Evolutionary conservation across 2,329 filamentous ascomycete genomes (phyloP).

Genomic region (Nemania abortiva): DNA sequence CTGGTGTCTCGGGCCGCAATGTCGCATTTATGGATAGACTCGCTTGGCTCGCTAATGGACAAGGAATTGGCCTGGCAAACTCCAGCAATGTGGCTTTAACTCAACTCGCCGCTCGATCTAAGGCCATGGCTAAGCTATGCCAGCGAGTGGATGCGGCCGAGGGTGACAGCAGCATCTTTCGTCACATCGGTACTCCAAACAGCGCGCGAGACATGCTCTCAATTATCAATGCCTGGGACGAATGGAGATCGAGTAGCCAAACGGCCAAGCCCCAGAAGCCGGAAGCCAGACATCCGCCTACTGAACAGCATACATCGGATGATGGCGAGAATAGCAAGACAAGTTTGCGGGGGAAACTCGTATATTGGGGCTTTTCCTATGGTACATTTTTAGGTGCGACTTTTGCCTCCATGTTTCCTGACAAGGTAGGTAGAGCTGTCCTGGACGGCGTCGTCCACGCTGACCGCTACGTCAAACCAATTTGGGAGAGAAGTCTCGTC

Average conservation of each 20-base stretch:
- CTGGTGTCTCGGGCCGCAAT: constrained; percentile 46
- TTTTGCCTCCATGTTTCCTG: constrained; percentile 58
- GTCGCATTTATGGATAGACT: constrained; percentile 51
- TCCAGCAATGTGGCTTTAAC: constrained; percentile 51
- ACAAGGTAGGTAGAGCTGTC: constrained; percentile 58
- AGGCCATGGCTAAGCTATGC: constrained; percentile 52
- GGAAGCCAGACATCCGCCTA: constrained; percentile 23
- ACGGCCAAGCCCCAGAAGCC: constrained; percentile 30
- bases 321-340: constrained; percentile 29
- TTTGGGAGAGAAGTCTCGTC: constrained; percentile 55
- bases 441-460: constrained; percentile 53
- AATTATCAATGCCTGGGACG: constrained; percentile 57
- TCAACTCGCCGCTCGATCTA: constrained; percentile 47
- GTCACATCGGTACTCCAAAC: constrained; percentile 51
- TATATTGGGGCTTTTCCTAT: constrained; percentile 58
- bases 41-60: constrained; percentile 50
- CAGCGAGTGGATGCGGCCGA: constrained; percentile 46
- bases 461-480: constrained; percentile 58
- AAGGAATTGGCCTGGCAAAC: constrained; percentile 53
- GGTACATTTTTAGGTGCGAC: constrained; percentile 56
- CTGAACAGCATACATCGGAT: constrained; percentile 22
- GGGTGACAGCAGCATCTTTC: constrained; percentile 52
- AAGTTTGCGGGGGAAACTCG: constrained; percentile 49
- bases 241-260: constrained; percentile 47
- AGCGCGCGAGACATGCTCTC: constrained; percentile 57